phyloP scores from a whole-genome alignment of 768 basidiomycete genomes.

The Mycena pura region DNA sequence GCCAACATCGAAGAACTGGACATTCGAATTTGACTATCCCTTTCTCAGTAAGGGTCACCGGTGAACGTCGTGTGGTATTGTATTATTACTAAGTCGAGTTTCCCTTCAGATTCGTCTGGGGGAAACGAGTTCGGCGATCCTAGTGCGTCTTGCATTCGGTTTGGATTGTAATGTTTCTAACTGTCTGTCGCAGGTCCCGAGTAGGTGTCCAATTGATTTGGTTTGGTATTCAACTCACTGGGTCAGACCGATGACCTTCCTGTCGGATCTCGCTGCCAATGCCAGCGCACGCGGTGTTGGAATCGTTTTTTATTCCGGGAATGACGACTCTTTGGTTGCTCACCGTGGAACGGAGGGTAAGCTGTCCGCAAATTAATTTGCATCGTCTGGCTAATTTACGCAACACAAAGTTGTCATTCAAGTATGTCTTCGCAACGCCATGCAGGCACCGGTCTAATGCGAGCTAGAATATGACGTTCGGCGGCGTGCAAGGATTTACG shows the following conservation, averaged over 20 bases:
- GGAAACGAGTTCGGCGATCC: constrained; percentile 17
- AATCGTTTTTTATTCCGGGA: constrained; percentile 54
- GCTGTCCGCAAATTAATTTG: background rate
- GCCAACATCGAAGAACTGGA: constrained; percentile 62
- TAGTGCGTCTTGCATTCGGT: constrained; percentile 1
- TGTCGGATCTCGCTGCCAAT: constrained; percentile 54
- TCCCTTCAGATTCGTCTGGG: background rate
- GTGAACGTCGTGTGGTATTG: constrained; percentile 10
- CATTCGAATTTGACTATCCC: constrained; percentile 31
- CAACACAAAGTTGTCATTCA: constrained; percentile 42
- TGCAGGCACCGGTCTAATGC: background rate
- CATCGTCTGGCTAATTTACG: constrained; percentile 16
- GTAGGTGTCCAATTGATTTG: constrained; percentile 10
- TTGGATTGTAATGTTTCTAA: background rate
- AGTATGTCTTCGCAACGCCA: constrained; percentile 30
- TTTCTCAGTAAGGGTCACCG: too few relatives aligned
- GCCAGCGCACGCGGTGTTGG: constrained; percentile 43
- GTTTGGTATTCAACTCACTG: background rate
- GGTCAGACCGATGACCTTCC: constrained; percentile 52
- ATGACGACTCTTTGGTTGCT: constrained; percentile 55
- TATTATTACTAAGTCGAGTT: background rate
- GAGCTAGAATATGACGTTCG: constrained; percentile 59
- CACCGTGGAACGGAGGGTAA: constrained; percentile 55
- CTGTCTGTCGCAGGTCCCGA: constrained; percentile 20
- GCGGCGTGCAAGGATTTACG: constrained; percentile 59